phyloP scores from a whole-genome alignment of 305 asterid species.

The Striga hermonthica region DNA sequence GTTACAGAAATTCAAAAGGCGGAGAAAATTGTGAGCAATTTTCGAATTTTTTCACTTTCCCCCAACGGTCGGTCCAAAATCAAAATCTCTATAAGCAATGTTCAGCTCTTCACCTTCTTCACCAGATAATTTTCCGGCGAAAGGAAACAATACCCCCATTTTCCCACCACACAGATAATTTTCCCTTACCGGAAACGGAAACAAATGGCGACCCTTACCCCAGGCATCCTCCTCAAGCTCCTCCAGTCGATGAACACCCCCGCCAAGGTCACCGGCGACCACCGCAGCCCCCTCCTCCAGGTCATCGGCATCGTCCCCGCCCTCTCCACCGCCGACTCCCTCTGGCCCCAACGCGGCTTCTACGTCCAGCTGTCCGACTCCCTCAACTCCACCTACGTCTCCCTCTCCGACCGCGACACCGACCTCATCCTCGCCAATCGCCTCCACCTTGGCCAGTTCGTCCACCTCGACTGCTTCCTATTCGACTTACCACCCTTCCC shows the following conservation, averaged over 20 bases:
- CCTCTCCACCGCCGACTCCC: conserved; percentile 65
- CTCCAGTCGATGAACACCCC: conserved; percentile 83
- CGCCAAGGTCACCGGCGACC: conserved; percentile 84
- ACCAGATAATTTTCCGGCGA: background rate
- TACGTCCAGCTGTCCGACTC: conserved; percentile 92
- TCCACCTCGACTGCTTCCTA: conserved; percentile 66
- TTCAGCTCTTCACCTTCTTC: background rate
- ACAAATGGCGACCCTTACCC: conserved; percentile 74
- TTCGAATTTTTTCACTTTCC: too few species aligned
- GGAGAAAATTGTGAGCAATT: too few species aligned
- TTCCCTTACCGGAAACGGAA: background rate
- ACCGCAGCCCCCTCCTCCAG: conserved; percentile 92
- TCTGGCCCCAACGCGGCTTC: conserved; percentile 80
- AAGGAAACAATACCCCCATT: background rate
- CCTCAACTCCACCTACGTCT: conserved; percentile 78
- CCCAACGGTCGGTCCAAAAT: background rate
- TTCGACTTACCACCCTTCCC: conserved; percentile 76
- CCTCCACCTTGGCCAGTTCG: conserved; percentile 91
- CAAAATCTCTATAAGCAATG: background rate
- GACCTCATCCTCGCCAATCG: conserved; percentile 78
- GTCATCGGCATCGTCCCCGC: conserved; percentile 85
- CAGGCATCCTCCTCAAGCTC: conserved; percentile 81
- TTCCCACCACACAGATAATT: background rate
- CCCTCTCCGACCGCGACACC: conserved; percentile 74
- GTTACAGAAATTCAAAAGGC: too few species aligned